Evolutionary conservation across 177 flowering plant genomes (phyloP).

Genomic region (Vitis hybrid): DNA sequence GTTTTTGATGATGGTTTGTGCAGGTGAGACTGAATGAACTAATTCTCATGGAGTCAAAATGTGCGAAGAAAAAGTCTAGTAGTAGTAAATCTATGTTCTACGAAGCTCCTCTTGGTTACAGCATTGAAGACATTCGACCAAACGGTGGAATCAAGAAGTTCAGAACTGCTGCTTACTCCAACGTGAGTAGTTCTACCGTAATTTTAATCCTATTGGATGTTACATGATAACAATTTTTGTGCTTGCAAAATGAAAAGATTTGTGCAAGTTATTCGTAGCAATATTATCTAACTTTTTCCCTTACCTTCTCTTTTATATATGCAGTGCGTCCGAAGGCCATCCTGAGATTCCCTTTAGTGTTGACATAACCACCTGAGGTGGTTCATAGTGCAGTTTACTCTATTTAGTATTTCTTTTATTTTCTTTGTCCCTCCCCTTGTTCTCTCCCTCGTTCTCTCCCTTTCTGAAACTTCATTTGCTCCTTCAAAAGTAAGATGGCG

Average conservation of each 20-base stretch:
- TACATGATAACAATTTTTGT: too few species aligned
- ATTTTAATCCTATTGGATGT: too few species aligned
- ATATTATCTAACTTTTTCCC: too few species aligned
- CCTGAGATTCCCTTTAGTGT: background rate
- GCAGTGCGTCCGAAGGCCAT: background rate
- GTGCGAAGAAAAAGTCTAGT: too few species aligned
- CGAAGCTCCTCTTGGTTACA: conserved; percentile 19
- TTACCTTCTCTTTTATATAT: too few species aligned
- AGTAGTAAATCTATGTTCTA: too few species aligned
- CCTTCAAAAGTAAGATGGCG: background rate
- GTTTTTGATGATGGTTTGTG: too few species aligned
- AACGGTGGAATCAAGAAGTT: conserved; percentile 57
- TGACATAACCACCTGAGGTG: background rate
- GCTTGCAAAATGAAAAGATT: too few species aligned
- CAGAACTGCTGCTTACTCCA: conserved; percentile 67
- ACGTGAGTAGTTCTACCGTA: conserved; percentile 26
- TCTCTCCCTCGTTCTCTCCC: background rate
- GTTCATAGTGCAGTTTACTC: background rate
- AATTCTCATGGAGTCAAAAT: too few species aligned
- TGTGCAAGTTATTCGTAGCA: too few species aligned
- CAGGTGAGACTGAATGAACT: too few species aligned
- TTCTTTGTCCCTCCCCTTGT: background rate
- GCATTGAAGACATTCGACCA: conserved; percentile 60
- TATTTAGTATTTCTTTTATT: background rate
- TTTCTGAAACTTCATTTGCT: background rate